Base-by-base conservation (phyloP, 495 filamentous ascomycete genomes). In the Umbilicaria muhlenbergii region DNA sequence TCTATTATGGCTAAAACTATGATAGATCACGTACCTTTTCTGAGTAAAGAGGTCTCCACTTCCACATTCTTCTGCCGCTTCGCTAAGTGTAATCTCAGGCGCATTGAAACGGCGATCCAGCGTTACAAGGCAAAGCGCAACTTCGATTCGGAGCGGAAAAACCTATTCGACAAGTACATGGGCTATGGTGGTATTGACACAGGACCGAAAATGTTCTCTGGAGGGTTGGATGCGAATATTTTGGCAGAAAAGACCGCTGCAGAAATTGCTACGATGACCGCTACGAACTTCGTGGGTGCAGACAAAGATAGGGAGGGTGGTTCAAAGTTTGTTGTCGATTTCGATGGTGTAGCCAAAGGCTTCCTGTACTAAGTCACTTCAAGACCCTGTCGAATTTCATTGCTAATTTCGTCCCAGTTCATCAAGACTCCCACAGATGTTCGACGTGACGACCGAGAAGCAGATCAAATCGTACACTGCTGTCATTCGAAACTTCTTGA, bases 81-180 rank as follows among this genome's bases (percentile, higher is more conserved):
- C 41, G 36, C 41, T 53, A 38, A 57, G 8, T 32, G 42, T 18
- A 13, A 34, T 5, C 36, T 11, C 32, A 82, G 78, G 36, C 86
- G 91, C 35, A 83, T 96, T 14, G 80, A 96, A 56, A 77, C 75
- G 46, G 91, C 83, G 34, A 79, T 96, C 31, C 79, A 86, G 45
- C 81, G 86, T 8, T 99, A 78, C 65, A 68, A 78, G 46, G 66
- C 69, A 35, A 79, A 75, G 34, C 83, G 87, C 18, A 86, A 81
- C 43, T 68, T 94, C 42, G 73, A 86, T 43, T 55, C 62, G 11
- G 58, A 68, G 3, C 72, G 75, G 41, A 61, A 69, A 17, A 63
- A 68, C 24, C 54, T 91, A 18, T 92, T 99, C 64, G 66, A 72
- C 44, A 80, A 80, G 43, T 95, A 88, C 51, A 69, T 96, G 18